Conservation (phyloP, 2,329 filamentous ascomycete genomes). For the Cladosporium sp. region DNA sequence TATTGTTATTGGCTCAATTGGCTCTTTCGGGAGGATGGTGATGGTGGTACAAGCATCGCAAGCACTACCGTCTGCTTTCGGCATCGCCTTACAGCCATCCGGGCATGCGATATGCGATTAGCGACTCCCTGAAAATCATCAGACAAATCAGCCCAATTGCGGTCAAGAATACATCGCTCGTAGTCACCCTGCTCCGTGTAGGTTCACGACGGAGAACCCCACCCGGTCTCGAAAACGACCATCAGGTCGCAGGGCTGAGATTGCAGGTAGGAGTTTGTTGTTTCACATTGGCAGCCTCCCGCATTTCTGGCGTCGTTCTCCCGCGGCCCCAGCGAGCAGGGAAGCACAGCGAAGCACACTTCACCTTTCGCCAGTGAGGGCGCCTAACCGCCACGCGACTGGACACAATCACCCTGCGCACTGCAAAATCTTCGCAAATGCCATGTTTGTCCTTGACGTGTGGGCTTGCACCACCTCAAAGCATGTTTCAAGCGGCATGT, state of each 20-base stretch:
- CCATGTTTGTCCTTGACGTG: neutral
- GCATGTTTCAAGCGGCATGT: constrained; percentile 6
- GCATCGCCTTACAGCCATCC: neutral
- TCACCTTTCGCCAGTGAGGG: neutral
- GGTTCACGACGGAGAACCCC: neutral
- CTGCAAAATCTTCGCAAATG: neutral
- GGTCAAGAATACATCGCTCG: neutral
- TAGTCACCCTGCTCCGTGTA: neutral
- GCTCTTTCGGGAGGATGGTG: neutral
- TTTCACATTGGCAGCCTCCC: constrained; percentile 10
- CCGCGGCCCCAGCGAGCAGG: too few relatives aligned
- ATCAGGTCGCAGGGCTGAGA: constrained; percentile 7
- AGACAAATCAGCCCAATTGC: neutral
- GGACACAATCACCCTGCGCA: neutral
- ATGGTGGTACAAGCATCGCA: neutral
- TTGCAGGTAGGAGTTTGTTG: constrained; percentile 2
- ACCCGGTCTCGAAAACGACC: neutral
- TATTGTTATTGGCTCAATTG: too few relatives aligned
- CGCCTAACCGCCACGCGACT: constrained; percentile 1
- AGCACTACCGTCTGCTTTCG: too few relatives aligned
- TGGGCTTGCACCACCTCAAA: neutral
- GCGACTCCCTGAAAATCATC: neutral
- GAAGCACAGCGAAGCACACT: neutral
- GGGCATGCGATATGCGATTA: neutral
- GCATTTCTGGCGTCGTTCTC: neutral